A percentile compares a stretch with the other conserved stretches of the same genome.
Evolutionary conservation across 768 basidiomycete species (phyloP).

Genomic region (Tulasnella sp.): DNA sequence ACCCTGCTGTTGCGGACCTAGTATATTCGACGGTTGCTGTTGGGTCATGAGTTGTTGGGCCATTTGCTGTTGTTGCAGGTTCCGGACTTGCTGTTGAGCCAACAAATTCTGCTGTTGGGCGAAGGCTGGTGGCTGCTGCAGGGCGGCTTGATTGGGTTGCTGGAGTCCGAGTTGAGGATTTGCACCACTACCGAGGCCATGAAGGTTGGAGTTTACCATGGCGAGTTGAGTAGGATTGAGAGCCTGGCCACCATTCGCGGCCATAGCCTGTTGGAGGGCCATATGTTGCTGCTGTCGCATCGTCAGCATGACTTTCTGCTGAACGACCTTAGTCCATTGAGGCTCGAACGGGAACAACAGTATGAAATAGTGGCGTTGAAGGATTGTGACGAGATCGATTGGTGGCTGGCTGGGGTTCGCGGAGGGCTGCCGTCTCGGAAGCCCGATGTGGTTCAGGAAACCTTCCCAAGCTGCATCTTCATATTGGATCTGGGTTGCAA

Average conservation of each 20-base stretch:
- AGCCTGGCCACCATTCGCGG: slow-evolving; percentile 18
- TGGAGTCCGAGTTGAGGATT: slow-evolving; percentile 12
- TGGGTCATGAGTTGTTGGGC: slow-evolving; percentile 1
- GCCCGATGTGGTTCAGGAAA: slow-evolving; percentile 54
- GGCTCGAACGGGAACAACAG: slow-evolving; percentile 67
- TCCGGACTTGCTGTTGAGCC: slow-evolving; percentile 9
- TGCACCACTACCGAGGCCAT: background rate
- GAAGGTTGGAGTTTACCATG: slow-evolving; percentile 15
- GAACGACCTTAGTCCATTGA: slow-evolving; percentile 34
- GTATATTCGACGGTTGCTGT: slow-evolving; percentile 16
- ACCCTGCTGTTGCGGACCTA: slow-evolving; percentile 24
- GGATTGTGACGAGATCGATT: slow-evolving; percentile 40
- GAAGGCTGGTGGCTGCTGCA: slow-evolving; percentile 11
- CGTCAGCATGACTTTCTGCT: slow-evolving; percentile 50
- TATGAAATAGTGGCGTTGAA: slow-evolving; percentile 52
- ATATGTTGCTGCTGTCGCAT: slow-evolving; percentile 42
- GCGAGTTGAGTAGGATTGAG: slow-evolving; percentile 21
- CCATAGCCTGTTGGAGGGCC: slow-evolving; percentile 30
- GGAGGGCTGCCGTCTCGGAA: slow-evolving; percentile 51
- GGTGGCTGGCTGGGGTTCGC: slow-evolving; percentile 18
- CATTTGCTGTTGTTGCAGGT: slow-evolving; percentile 7
- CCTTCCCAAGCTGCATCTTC: slow-evolving; percentile 57
- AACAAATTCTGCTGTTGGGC: slow-evolving; percentile 9
- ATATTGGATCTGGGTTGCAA: slow-evolving; percentile 27
- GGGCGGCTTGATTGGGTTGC: background rate